These are phyloP conservation scores for Ministeria vibrans DNA, from an alignment of 78 protist genomes.

Conservation along the genomic window DNA sequence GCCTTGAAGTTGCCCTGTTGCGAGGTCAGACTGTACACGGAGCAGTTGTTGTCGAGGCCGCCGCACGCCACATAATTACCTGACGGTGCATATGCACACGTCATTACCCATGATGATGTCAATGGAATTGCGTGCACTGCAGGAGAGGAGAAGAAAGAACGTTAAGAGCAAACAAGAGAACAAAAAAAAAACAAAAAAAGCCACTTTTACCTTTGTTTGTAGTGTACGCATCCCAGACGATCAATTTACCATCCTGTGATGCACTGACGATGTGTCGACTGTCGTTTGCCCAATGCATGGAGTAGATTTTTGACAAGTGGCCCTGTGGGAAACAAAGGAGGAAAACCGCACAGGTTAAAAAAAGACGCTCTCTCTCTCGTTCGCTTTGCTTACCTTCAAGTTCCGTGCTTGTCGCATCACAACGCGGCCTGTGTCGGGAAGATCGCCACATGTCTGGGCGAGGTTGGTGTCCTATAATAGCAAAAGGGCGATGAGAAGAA, in stretches of 20 bases:
- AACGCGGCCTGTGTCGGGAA: not conserved
- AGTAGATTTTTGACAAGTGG: conserved; percentile 89
- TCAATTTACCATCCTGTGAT: conserved; percentile 91
- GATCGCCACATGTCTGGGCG: not conserved
- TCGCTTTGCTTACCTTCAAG: no score
- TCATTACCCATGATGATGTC: conserved; percentile 91
- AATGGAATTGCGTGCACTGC: conserved; percentile 84
- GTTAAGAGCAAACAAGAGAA: not conserved
- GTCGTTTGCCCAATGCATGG: conserved; percentile 91
- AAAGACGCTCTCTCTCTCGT: no score
- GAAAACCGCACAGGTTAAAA: no score
- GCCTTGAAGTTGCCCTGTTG: conserved; percentile 58
- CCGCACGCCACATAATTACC: conserved; percentile 90
- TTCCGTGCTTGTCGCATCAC: no score
- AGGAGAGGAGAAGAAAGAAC: not conserved
- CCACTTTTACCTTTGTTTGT: conserved; percentile 25
- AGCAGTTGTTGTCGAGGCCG: conserved; percentile 93
- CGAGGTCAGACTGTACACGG: conserved; percentile 69
- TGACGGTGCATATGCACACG: conserved; percentile 92
- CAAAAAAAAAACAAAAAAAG: not conserved
- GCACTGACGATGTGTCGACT: conserved; percentile 78
- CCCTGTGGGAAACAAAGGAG: conserved; percentile 73
- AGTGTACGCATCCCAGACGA: conserved; percentile 89
- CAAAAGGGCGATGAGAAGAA: no score
- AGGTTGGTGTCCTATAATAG: not conserved